Evolutionary conservation across 306 rosid genomes (phyloP).

Genomic region (Glycine tomentella): DNA sequence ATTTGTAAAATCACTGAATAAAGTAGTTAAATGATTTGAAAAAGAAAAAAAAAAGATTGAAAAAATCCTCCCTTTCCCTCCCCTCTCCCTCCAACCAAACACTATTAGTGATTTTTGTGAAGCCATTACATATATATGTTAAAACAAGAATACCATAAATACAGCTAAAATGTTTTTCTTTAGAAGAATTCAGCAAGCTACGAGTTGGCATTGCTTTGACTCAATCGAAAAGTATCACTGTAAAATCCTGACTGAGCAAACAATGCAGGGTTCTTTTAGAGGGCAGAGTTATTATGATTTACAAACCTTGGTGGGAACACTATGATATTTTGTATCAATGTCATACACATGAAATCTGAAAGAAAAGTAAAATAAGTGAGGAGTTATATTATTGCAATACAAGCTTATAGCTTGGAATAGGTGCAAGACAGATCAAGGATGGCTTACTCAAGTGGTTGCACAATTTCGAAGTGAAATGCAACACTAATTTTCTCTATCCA

Average conservation of each 20-base stretch:
- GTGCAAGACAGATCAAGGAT: conserved; percentile 14
- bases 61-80: too few relatives aligned
- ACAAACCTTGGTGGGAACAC: conserved; percentile 73
- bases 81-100: too few relatives aligned
- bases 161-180: neutral
- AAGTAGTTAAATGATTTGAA: too few relatives aligned
- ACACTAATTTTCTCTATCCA: conserved; percentile 79
- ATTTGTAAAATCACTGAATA: too few relatives aligned
- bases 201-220: neutral
- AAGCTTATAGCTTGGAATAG: conserved; percentile 22
- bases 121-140: too few relatives aligned
- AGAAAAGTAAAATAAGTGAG: conserved; percentile 28
- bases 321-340: conserved; percentile 73
- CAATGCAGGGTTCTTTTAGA: neutral
- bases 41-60: too few relatives aligned
- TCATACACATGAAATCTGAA: conserved; percentile 83
- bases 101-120: too few relatives aligned
- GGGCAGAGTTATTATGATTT: neutral
- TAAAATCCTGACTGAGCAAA: conserved; percentile 1
- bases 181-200: neutral
- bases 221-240: neutral
- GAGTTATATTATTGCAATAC: neutral
- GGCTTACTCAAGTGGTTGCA: conserved; percentile 79
- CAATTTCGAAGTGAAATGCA: conserved; percentile 81
- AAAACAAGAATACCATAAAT: too few relatives aligned